Conservation (phyloP, 1,284 basidiomycete genomes). For the Meripilus lineatus region DNA sequence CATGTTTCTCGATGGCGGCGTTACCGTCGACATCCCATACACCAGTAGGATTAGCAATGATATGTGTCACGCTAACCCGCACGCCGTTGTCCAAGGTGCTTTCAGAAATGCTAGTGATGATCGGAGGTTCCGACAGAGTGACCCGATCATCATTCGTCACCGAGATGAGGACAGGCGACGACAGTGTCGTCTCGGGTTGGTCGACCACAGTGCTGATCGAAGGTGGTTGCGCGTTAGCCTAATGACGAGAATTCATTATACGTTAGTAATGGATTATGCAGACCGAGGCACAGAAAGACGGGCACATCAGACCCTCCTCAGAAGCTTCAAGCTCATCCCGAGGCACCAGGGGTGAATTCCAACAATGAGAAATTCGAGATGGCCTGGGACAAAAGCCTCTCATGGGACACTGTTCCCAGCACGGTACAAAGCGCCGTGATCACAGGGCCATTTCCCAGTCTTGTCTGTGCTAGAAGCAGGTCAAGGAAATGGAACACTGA, state of each 20-base stretch:
- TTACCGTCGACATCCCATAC: conserved; percentile 22
- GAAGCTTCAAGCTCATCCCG: no score
- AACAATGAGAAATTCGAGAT: no score
- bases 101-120: conserved; percentile 42
- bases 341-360: no score
- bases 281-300: conserved; percentile 9
- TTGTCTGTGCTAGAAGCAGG: no score
- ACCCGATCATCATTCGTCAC: conserved; percentile 33
- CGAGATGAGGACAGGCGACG: conserved; percentile 35
- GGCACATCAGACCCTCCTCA: no score
- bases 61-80: conserved; percentile 40
- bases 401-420: no score
- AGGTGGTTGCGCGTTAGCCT: conserved; percentile 17
- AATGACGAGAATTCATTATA: conserved; percentile 5
- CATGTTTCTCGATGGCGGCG: conserved; percentile 16
- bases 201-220: conserved; percentile 38
- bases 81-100: conserved; percentile 39
- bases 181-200: conserved; percentile 39
- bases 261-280: conserved; percentile 2
- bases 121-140: conserved; percentile 35
- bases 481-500: no score
- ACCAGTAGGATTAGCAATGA: conserved; percentile 44
- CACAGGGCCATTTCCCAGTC: no score
- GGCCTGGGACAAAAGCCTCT: no score
- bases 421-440: no score